Evolutionary conservation across 192 early-diverging fungal genomes (phyloP).

Genomic region (Backusella morwellensis): DNA sequence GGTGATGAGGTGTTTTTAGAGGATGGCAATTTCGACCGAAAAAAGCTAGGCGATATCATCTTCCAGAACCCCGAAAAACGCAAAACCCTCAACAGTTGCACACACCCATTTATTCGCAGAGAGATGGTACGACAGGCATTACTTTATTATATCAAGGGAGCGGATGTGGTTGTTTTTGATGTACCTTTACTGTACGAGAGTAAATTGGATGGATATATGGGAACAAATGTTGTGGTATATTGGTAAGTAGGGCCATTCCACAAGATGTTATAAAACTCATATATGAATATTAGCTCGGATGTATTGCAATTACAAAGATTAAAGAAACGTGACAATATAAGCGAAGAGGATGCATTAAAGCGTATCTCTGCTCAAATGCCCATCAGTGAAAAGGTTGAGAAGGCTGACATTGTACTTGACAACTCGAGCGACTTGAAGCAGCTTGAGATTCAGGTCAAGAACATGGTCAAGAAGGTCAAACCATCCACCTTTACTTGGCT

Average conservation of each 20-base stretch:
- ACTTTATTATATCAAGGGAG: constrained; percentile 65
- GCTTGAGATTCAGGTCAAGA: constrained; percentile 39
- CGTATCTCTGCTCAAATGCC: constrained; percentile 85
- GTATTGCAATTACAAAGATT: constrained; percentile 75
- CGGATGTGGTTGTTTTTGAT: constrained; percentile 78
- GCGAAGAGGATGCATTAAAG: constrained; percentile 59
- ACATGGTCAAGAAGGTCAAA: constrained; percentile 19
- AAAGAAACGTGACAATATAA: constrained; percentile 66
- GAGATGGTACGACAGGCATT: constrained; percentile 75
- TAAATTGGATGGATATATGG: constrained; percentile 71
- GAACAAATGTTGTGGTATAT: constrained; percentile 75
- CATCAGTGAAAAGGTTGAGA: constrained; percentile 70
- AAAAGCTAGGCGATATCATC: constrained; percentile 75
- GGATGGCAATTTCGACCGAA: constrained; percentile 62
- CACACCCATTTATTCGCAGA: constrained; percentile 85
- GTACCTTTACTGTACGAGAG: constrained; percentile 93
- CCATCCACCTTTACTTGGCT: constrained; percentile 30
- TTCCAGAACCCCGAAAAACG: constrained; percentile 76
- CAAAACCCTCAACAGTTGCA: constrained; percentile 73
- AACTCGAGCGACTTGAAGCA: constrained; percentile 69
- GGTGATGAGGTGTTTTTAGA: constrained; percentile 61
- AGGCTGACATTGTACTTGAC: constrained; percentile 82
- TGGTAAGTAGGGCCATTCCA: constrained; percentile 47
- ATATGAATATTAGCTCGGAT: constrained; percentile 49
- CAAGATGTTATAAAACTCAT: constrained; percentile 31